phyloP scores from a whole-genome alignment of 2,329 filamentous ascomycete species.

The Anthostomella pinea region DNA sequence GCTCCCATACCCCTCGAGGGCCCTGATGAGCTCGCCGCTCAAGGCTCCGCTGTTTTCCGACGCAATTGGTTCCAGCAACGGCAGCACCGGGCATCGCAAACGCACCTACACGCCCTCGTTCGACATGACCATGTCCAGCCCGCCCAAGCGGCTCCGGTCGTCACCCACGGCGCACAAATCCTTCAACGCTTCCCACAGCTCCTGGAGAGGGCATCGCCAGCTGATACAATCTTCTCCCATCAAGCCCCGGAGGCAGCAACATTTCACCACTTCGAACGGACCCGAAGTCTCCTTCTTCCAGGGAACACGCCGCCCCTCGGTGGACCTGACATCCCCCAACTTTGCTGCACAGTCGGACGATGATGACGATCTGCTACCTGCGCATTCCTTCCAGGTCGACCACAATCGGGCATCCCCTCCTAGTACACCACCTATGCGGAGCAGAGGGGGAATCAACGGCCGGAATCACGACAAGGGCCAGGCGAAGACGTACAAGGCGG shows the following conservation, averaged over 20 bases:
- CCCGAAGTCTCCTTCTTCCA: constrained; percentile 79
- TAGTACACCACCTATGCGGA: constrained; percentile 72
- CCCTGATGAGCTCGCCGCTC: constrained; percentile 80
- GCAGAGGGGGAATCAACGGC: constrained; percentile 44
- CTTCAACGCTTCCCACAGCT: constrained; percentile 48
- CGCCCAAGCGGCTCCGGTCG: constrained; percentile 68
- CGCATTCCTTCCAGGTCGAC: constrained; percentile 67
- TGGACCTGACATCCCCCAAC: constrained; percentile 58
- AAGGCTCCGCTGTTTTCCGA: constrained; percentile 82
- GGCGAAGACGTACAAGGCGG: constrained; percentile 52
- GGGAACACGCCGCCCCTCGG: constrained; percentile 64
- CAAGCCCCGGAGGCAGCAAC: constrained; percentile 70
- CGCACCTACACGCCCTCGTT: constrained; percentile 60
- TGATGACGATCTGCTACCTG: constrained; percentile 77
- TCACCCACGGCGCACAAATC: constrained; percentile 61
- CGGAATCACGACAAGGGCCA: constrained; percentile 45
- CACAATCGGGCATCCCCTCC: constrained; percentile 77
- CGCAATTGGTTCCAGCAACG: constrained; percentile 68
- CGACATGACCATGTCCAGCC: constrained; percentile 53
- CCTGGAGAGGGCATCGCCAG: constrained; percentile 76
- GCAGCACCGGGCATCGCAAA: constrained; percentile 64
- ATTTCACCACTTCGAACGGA: constrained; percentile 69
- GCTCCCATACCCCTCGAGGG: constrained; percentile 63
- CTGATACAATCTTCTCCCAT: constrained; percentile 84
- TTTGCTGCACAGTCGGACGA: constrained; percentile 69